Conservation (phyloP, 2,329 filamentous ascomycete genomes). For the Nothopassalora personata region DNA sequence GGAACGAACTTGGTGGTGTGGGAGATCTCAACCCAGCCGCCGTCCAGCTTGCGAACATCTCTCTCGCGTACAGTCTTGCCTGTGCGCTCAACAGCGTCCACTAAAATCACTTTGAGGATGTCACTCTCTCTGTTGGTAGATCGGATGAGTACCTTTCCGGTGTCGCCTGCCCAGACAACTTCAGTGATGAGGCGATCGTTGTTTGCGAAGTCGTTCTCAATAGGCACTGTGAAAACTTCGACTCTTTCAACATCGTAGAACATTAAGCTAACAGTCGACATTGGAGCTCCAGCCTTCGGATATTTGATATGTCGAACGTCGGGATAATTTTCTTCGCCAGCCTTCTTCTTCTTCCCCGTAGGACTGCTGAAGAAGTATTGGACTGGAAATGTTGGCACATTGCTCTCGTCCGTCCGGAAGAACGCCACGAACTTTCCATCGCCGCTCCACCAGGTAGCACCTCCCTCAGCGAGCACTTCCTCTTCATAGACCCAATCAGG, state of each 20-base stretch:
- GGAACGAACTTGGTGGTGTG: conserved; percentile 82
- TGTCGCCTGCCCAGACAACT: conserved; percentile 76
- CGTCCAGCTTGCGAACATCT: conserved; percentile 79
- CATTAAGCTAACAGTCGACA: conserved; percentile 79
- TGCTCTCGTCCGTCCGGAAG: conserved; percentile 86
- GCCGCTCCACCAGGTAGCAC: conserved; percentile 90
- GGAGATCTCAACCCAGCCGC: conserved; percentile 94
- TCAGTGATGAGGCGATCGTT: conserved; percentile 87
- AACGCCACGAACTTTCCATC: conserved; percentile 89
- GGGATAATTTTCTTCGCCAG: conserved; percentile 81
- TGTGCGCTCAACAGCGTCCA: conserved; percentile 68
- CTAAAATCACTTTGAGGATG: conserved; percentile 76
- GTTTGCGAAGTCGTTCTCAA: conserved; percentile 70
- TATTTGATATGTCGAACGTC: conserved; percentile 93
- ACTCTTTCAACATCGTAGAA: conserved; percentile 80
- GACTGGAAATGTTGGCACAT: conserved; percentile 84
- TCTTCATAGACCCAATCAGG: conserved; percentile 97
- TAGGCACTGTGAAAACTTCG: conserved; percentile 73
- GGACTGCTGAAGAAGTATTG: conserved; percentile 89
- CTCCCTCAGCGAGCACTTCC: conserved; percentile 74
- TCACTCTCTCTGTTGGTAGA: conserved; percentile 95
- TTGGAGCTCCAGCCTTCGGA: conserved; percentile 89
- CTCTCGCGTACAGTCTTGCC: conserved; percentile 74
- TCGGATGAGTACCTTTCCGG: conserved; percentile 73
- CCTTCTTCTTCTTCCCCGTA: conserved; percentile 61